Base-by-base conservation (phyloP, 2,329 filamentous ascomycete species). In the Fusarium transvaalense region DNA sequence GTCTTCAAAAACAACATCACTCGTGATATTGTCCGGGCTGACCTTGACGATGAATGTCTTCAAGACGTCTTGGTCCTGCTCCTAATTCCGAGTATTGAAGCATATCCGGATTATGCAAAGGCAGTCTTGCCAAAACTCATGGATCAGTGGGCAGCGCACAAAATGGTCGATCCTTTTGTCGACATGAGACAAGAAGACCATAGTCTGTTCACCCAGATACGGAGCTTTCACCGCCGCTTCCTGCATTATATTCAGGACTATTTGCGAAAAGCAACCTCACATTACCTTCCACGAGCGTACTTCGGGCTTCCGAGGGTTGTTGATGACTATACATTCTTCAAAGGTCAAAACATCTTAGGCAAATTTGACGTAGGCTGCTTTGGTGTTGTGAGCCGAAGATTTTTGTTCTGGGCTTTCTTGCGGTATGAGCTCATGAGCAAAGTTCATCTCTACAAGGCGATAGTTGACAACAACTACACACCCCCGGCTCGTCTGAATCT, bases 21-120 rank as follows among this genome's bases (percentile, higher is more conserved):
- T 14, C n/a, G 23, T n/a, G 31, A 38, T 15, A 13, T 43, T 14
- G 52, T 64, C 15, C 10, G 15, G n/a, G 23, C 25, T 12, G 59
- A 64, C 38, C 32, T 64, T 9, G 46, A 39, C 15, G 6, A 17
- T 15, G 61, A 59, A 14, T 35, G 57, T 38, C 46, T 37, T n/a
- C 59, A 48, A 23, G 59, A 64, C 23, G 52, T 38, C 35, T 38
- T 64, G 25, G 52, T 39, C 21, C 56, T 64, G 14, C 3, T 64
- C 1, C n/a, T 9, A 14, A 42, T 64, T 10, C 38, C 32, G 13
- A 2, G 5, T 5, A 10, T 58, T 4, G 13, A 37, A 8, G 3
- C 9, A 6, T 8, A 17, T 13, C 32, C 17, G 17, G 15, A 9
- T 17, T 10, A 10, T 27, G 5, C 8, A 15, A 31, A 29, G 29